phyloP scores from a whole-genome alignment of 2,329 filamentous ascomycete genomes.

The Aspergillus sp. region DNA sequence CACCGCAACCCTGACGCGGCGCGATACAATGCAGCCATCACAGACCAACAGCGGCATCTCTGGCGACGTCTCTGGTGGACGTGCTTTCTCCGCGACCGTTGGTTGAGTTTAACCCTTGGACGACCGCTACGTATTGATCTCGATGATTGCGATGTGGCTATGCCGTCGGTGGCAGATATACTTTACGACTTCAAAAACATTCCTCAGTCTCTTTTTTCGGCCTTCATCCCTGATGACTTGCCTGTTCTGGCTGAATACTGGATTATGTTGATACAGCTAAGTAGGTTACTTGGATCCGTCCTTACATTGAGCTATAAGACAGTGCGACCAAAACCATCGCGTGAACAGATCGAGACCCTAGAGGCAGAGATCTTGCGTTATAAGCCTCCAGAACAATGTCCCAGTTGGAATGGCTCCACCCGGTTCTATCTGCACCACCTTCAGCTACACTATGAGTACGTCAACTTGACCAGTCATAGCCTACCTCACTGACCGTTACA shows the following conservation, averaged over 20 bases:
- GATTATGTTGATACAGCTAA: constrained; percentile 29
- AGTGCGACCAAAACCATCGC: constrained; percentile 15
- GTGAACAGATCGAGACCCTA: constrained; percentile 22
- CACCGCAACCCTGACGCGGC: constrained; percentile 32
- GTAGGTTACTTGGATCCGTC: constrained; percentile 23
- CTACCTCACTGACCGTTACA: constrained; percentile 10
- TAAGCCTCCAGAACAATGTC: constrained; percentile 18
- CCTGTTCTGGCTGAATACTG: constrained; percentile 22
- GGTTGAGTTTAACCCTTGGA: constrained; percentile 41
- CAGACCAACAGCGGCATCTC: constrained; percentile 23
- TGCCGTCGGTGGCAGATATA: constrained; percentile 29
- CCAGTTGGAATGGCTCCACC: constrained; percentile 9
- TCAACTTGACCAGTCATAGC: neutral
- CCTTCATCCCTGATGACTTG: constrained; percentile 24
- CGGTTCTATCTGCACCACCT: constrained; percentile 27
- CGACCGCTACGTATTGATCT: constrained; percentile 42
- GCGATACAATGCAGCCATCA: constrained; percentile 20
- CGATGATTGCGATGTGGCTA: constrained; percentile 37
- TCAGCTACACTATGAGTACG: constrained; percentile 31
- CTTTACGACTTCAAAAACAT: constrained; percentile 22
- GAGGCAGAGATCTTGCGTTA: constrained; percentile 21
- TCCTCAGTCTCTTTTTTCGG: constrained; percentile 3
- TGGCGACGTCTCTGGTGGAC: constrained; percentile 46
- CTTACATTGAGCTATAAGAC: constrained; percentile 27
- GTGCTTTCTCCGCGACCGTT: constrained; percentile 42